Percentiles rank a stretch among this genome's conserved stretches.
Evolutionary conservation across 352 stramenopile genomes (phyloP).

Genomic region (Pythium periplocum): DNA sequence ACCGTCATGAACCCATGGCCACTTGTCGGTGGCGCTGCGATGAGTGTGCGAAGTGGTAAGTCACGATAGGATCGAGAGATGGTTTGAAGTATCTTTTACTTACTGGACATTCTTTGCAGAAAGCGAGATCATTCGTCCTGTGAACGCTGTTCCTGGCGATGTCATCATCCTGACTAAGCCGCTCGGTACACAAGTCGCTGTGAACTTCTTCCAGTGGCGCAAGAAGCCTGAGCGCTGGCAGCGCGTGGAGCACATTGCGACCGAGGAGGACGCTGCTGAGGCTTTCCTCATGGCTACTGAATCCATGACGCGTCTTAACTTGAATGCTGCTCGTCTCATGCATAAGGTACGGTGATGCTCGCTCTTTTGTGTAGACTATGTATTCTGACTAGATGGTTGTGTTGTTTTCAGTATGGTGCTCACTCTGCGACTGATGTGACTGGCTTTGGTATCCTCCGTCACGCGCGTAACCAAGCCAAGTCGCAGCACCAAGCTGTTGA

Average conservation of each 20-base stretch:
- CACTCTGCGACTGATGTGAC: slow-evolving; percentile 95
- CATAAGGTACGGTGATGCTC: slow-evolving; percentile 44
- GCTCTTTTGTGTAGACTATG: not conserved
- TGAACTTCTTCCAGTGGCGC: slow-evolving; percentile 92
- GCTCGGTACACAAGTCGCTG: slow-evolving; percentile 91
- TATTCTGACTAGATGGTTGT: not conserved
- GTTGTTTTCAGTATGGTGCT: slow-evolving; percentile 62
- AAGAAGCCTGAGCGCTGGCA: slow-evolving; percentile 76
- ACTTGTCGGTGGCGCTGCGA: slow-evolving; percentile 92
- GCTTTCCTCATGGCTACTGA: slow-evolving; percentile 90
- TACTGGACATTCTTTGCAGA: slow-evolving; percentile 23
- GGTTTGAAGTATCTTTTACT: not conserved
- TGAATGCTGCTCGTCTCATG: slow-evolving; percentile 89
- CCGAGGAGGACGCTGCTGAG: slow-evolving; percentile 61
- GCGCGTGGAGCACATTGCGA: slow-evolving; percentile 67
- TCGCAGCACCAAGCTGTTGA: slow-evolving; percentile 86
- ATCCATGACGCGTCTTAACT: slow-evolving; percentile 92
- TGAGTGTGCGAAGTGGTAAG: slow-evolving; percentile 78
- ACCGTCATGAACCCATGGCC: slow-evolving; percentile 96
- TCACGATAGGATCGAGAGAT: slow-evolving; percentile 3
- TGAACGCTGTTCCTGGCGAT: slow-evolving; percentile 85
- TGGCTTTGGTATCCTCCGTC: slow-evolving; percentile 93
- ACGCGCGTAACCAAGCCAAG: slow-evolving; percentile 92
- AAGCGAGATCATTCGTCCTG: slow-evolving; percentile 84
- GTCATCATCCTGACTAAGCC: slow-evolving; percentile 94